A percentile compares a stretch with the other conserved stretches of the same genome.
Conservation (phyloP, 352 stramenopile species). For the Phytophthora tentaculata region DNA sequence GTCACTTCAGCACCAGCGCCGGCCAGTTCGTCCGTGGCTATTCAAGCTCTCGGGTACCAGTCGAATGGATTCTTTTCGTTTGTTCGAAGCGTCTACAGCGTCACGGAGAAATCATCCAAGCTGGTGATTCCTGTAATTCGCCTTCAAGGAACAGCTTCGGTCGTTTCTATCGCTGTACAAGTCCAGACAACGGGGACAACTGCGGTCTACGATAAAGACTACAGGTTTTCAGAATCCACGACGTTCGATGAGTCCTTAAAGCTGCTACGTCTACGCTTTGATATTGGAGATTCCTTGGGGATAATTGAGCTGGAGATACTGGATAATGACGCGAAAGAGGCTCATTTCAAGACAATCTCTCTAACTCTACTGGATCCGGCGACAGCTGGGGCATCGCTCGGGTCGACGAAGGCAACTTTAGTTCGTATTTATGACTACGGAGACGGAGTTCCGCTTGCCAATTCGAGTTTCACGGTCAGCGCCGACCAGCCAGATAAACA, state of each 20-base stretch:
- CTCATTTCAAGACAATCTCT: constrained; percentile 62
- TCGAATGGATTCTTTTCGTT: constrained; percentile 72
- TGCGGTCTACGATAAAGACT: constrained; percentile 50
- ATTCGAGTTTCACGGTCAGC: constrained; percentile 38
- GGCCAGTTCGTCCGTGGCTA: constrained; percentile 26
- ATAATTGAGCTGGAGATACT: constrained; percentile 58
- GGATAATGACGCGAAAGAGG: constrained; percentile 48
- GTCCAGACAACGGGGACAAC: constrained; percentile 40
- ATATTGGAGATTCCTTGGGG: constrained; percentile 50
- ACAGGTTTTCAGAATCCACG: constrained; percentile 30
- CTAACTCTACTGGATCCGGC: constrained; percentile 42
- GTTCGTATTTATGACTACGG: constrained; percentile 75
- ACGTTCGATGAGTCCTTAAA: constrained; percentile 33
- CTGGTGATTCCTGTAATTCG: constrained; percentile 57
- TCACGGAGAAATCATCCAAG: constrained; percentile 57
- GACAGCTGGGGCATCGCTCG: constrained; percentile 36
- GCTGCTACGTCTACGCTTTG: constrained; percentile 59
- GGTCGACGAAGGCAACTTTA: constrained; percentile 34
- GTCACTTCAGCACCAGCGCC: constrained; percentile 27
- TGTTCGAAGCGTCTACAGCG: constrained; percentile 50
- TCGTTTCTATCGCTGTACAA: constrained; percentile 53
- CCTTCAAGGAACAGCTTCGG: constrained; percentile 49
- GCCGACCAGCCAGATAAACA: neutral
- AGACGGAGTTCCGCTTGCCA: constrained; percentile 37
- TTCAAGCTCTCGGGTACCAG: constrained; percentile 67